Evolutionary conservation across 2,329 filamentous ascomycete species (phyloP).

Genomic region (Alternaria arborescens): DNA sequence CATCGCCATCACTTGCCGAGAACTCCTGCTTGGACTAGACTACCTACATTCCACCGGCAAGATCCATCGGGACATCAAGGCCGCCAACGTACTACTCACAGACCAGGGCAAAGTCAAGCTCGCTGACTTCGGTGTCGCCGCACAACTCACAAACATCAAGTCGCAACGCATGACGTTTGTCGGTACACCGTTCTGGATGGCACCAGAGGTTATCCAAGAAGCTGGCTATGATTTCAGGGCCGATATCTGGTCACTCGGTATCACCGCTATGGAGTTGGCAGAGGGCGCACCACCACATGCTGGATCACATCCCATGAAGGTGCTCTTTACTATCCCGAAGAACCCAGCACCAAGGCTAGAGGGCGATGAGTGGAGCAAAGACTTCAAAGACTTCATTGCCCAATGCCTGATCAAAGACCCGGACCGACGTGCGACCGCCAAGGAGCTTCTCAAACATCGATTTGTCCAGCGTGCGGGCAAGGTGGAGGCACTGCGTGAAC

Average conservation of each 20-base stretch:
- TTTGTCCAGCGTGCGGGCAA: constrained; percentile 90
- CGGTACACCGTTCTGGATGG: constrained; percentile 99
- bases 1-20: constrained; percentile 92
- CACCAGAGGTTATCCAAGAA: constrained; percentile 97
- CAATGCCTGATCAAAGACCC: constrained; percentile 93
- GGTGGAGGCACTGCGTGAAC: constrained; percentile 84
- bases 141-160: constrained; percentile 96
- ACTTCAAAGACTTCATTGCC: constrained; percentile 93
- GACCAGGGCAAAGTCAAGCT: constrained; percentile 91
- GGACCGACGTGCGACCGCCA: constrained; percentile 82
- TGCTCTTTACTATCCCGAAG: constrained; percentile 94
- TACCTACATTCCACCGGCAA: constrained; percentile 95
- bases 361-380: constrained; percentile 79
- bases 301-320: constrained; percentile 98
- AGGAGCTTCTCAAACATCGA: constrained; percentile 84
- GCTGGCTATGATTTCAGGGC: constrained; percentile 97
- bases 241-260: constrained; percentile 96
- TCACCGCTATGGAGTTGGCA: constrained; percentile 90
- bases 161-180: constrained; percentile 98
- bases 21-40: constrained; percentile 87
- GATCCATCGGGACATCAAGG: constrained; percentile 96
- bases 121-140: constrained; percentile 95
- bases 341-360: constrained; percentile 84
- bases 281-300: constrained; percentile 93
- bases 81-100: constrained; percentile 93